Evolutionary conservation across 2,329 filamentous ascomycete species (phyloP).

Genomic region (Pseudogymnoascus sp.): DNA sequence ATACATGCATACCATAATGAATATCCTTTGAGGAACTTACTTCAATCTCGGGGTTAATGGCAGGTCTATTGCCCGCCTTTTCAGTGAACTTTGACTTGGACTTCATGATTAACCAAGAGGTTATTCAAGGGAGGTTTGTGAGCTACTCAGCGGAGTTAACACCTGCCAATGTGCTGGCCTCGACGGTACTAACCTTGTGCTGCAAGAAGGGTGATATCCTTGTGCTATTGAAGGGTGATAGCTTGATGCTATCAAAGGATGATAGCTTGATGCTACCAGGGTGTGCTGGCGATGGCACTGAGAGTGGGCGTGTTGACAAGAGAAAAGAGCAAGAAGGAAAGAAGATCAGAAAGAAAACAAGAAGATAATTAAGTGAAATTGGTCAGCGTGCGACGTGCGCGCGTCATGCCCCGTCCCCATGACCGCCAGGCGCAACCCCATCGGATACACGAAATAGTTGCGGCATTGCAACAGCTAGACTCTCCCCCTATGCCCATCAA

Average conservation of each 20-base stretch:
- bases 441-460: neutral
- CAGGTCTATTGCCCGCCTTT: neutral
- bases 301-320: neutral
- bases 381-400: neutral
- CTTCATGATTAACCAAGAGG: neutral
- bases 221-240: neutral
- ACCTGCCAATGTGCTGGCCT: neutral
- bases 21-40: neutral
- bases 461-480: neutral
- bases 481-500: neutral
- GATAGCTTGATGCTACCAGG: neutral
- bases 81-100: neutral
- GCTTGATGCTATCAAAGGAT: neutral
- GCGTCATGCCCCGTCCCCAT: constrained; percentile 4
- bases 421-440: neutral
- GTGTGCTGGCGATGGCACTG: neutral
- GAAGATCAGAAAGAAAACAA: neutral
- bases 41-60: neutral
- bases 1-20: neutral
- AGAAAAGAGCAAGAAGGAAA: neutral
- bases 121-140: neutral
- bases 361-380: neutral
- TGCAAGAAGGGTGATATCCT: neutral
- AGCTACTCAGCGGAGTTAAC: neutral
- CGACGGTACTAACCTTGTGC: neutral